These are phyloP conservation scores for Stenocarpella maydis DNA, from an alignment of 2,329 filamentous ascomycete genomes.

Conservation along the genomic window DNA sequence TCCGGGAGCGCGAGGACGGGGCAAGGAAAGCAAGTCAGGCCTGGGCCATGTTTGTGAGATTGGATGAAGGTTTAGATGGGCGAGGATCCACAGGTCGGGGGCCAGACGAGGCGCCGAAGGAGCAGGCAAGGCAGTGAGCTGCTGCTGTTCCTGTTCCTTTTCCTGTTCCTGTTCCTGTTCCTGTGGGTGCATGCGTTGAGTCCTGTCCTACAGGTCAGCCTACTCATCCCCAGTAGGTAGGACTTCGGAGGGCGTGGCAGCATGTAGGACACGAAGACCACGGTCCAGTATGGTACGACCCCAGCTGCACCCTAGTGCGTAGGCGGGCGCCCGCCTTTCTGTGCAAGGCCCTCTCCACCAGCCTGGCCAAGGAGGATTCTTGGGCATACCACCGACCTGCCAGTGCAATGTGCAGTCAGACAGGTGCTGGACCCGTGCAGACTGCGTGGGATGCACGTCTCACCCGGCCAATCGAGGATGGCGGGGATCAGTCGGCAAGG, in stretches of 20 bases:
- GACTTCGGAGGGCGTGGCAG: conserved; percentile 18
- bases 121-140: conserved; percentile 14
- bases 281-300: conserved; percentile 6
- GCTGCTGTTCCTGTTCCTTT: conserved; percentile 4
- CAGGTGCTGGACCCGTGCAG: neutral
- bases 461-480: conserved; percentile 26
- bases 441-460: conserved; percentile 29
- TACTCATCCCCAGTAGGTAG: conserved; percentile 3
- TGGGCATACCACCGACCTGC: conserved; percentile 9
- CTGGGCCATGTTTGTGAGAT: conserved; percentile 19
- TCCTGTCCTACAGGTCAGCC: conserved; percentile 18
- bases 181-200: conserved; percentile 3
- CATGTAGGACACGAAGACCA: conserved; percentile 24
- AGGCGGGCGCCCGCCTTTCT: conserved; percentile 13
- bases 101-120: conserved; percentile 17
- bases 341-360: neutral
- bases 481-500: conserved; percentile 25
- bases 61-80: neutral
- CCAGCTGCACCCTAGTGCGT: conserved; percentile 20
- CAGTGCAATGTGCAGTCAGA: neutral
- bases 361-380: conserved; percentile 25
- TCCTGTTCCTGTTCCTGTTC: neutral
- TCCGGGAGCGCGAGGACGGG: conserved; percentile 6
- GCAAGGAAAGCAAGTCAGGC: conserved; percentile 7
- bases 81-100: conserved; percentile 12